Evolutionary conservation across 139 green algal species (phyloP).

Genomic region (Chlamydomonas applanata): DNA sequence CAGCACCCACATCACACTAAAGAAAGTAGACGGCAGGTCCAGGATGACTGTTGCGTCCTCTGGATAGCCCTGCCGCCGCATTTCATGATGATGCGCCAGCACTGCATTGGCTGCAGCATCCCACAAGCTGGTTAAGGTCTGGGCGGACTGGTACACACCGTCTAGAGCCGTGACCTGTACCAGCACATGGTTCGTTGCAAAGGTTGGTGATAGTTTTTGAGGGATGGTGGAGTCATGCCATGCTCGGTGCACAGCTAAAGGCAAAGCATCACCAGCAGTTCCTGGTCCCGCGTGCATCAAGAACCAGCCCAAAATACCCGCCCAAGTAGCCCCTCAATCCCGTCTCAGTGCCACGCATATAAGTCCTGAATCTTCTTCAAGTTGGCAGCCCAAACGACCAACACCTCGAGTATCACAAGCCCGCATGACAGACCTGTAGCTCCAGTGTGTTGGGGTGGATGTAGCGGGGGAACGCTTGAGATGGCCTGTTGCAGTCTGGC

Average conservation of each 20-base stretch:
- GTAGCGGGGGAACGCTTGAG: slow-evolving; percentile 30
- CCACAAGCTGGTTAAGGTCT: slow-evolving; percentile 32
- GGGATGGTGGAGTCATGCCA: too few relatives aligned
- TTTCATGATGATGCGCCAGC: slow-evolving; percentile 31
- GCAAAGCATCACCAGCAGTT: too few relatives aligned
- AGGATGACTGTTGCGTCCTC: slow-evolving; percentile 49
- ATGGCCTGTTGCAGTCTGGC: slow-evolving; percentile 32
- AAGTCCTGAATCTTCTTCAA: too few relatives aligned
- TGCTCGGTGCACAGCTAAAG: too few relatives aligned
- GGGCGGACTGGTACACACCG: neutral
- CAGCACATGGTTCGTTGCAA: too few relatives aligned
- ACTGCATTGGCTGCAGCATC: slow-evolving; percentile 27
- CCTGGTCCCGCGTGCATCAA: too few relatives aligned
- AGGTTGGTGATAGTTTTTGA: too few relatives aligned
- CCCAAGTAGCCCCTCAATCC: too few relatives aligned
- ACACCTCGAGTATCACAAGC: too few relatives aligned
- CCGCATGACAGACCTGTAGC: slow-evolving; percentile 21
- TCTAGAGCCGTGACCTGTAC: neutral
- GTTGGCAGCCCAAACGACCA: too few relatives aligned
- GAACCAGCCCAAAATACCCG: too few relatives aligned
- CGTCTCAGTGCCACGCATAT: too few relatives aligned
- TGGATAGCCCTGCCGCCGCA: slow-evolving; percentile 21
- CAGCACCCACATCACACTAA: slow-evolving; percentile 50
- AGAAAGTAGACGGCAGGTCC: slow-evolving; percentile 73
- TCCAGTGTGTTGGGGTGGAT: neutral